A percentile compares a stretch with the other conserved stretches of the same genome.
Conservation (phyloP, 129 eudicot species). For the Centella asiatica region DNA sequence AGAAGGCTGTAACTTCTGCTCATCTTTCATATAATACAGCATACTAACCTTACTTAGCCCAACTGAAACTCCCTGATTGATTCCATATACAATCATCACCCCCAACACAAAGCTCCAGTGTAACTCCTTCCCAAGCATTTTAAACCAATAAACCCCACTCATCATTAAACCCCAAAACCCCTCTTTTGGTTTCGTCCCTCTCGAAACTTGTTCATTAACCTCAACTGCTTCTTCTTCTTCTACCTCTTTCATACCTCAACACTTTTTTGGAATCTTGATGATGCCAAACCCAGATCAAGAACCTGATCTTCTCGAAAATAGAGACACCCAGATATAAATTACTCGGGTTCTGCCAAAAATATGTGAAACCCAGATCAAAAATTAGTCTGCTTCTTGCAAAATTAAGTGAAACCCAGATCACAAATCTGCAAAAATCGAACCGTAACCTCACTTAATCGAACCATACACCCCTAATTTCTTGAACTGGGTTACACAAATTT, state of each 20-base stretch:
- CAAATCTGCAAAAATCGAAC: too few species aligned
- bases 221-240: constrained; percentile 29
- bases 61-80: constrained; percentile 64
- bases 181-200: constrained; percentile 22
- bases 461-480: too few species aligned
- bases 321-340: too few species aligned
- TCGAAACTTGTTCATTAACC: constrained; percentile 8
- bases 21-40: constrained; percentile 88
- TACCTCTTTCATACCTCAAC: constrained; percentile 31
- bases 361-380: not conserved
- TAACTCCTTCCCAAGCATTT: constrained; percentile 54
- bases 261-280: too few species aligned
- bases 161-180: constrained; percentile 24
- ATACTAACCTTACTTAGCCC: constrained; percentile 59
- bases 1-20: constrained; percentile 84
- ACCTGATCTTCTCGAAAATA: not conserved
- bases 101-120: constrained; percentile 83
- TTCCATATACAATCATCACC: constrained; percentile 73
- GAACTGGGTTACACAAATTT: constrained; percentile 1
- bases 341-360: too few species aligned
- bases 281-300: constrained; percentile 1
- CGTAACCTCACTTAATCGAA: too few species aligned
- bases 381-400: too few species aligned
- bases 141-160: constrained; percentile 52
- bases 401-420: too few species aligned